Evolutionary conservation across 202 grass and related monocot genomes (phyloP).

Genomic region (Brachypodium distachyon): DNA sequence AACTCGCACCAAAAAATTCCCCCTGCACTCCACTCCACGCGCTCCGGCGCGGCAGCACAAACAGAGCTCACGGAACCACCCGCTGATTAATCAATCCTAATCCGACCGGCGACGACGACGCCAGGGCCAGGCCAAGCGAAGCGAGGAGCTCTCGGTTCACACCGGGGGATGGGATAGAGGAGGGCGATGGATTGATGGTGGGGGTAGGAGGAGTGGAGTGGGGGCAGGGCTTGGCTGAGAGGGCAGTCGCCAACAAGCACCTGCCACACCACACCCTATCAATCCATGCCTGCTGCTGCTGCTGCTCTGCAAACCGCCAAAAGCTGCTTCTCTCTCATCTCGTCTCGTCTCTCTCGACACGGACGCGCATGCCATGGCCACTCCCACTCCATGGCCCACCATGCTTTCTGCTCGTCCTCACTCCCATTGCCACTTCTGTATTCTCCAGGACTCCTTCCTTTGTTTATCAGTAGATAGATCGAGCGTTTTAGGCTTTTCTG

Average conservation of each 20-base stretch:
- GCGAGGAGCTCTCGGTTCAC: background rate
- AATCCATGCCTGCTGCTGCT: slow-evolving; percentile 13
- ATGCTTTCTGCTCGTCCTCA: background rate
- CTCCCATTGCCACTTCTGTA: background rate
- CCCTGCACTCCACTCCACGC: background rate
- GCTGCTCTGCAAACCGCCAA: slow-evolving; percentile 38
- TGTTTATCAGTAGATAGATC: background rate
- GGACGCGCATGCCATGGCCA: slow-evolving; percentile 22
- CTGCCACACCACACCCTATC: slow-evolving; percentile 16
- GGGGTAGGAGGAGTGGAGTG: background rate
- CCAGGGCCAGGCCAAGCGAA: background rate
- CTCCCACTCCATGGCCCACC: background rate
- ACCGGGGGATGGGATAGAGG: background rate
- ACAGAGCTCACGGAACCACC: background rate
- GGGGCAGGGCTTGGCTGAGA: background rate
- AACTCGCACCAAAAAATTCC: slow-evolving; percentile 1
- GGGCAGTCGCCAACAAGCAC: slow-evolving; percentile 21
- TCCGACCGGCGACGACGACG: background rate
- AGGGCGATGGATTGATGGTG: background rate
- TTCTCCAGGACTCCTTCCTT: background rate
- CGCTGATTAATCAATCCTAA: background rate
- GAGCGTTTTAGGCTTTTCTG: no score
- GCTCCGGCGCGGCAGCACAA: background rate
- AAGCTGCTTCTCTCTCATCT: background rate
- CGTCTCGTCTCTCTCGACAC: slow-evolving; percentile 8